Base-by-base conservation (phyloP, 2,329 filamentous ascomycete genomes). In the Alternaria angustiovoidea region DNA sequence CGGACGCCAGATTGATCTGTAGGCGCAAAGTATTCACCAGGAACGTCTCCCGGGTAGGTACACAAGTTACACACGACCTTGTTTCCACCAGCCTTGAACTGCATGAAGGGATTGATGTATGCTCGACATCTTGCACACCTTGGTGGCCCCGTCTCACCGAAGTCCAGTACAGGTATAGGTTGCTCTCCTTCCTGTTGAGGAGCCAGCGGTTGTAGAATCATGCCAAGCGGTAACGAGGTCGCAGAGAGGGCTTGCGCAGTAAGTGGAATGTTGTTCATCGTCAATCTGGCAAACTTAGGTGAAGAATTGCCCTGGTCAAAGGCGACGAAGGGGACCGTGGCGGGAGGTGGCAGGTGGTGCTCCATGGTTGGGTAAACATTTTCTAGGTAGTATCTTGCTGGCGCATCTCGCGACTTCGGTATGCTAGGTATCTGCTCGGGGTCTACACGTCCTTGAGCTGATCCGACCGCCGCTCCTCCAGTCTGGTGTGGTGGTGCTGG, bases 31-130 rank as follows among this genome's bases (percentile, higher is more conserved):
- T 99, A 99, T 75, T 97, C 94, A 1, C 91, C 81, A 0, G 93
- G 84, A 0, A 96, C 96, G 74, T 99, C 95, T 76, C 98, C 99
- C 51, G 95, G 93, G 77, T 98, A 96, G 22, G 91, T 95, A 82
- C 95, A 99, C 81, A 99, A 92, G 75, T 99, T 99, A 83, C 95
- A 99, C 53, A 97, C 93, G 77, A 97, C 96, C 77, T 96, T 97
- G 81, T 94, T 97, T 58, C 95, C 95, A 38, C 94, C 94, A 16
- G 91, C 90, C 60, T 91, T 88, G 85, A 99, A 99, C 75, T 94
- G 91, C 95, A 99, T 98, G 77, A 99, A 99, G 2, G 95, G 95
- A 75, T 99, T 99, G 81, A 99, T 96, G 80, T 99, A 99, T 14
- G 94, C 91, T 75, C 95, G 87, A 82, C 95, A 99, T 81, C 95